These are phyloP conservation scores for Eucalyptus marginata DNA, from an alignment of 345 rosid genomes.

Conservation along the genomic window DNA sequence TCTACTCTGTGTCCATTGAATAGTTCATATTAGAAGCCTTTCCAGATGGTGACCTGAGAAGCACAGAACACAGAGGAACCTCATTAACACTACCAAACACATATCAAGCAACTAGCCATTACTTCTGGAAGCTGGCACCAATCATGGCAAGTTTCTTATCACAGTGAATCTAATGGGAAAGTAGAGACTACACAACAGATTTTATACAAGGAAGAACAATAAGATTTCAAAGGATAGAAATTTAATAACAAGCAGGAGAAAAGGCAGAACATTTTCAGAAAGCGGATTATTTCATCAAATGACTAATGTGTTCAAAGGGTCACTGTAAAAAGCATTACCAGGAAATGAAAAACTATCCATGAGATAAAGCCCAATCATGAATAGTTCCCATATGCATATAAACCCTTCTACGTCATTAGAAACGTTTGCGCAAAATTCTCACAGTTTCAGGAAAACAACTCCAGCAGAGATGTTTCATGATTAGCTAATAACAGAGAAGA, in stretches of 20 bases:
- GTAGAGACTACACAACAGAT: neutral
- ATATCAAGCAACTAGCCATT: neutral
- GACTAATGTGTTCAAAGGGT: neutral
- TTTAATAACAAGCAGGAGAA: neutral
- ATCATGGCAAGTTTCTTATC: neutral
- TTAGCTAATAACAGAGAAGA: neutral
- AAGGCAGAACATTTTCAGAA: neutral
- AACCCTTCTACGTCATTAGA: neutral
- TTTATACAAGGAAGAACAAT: neutral
- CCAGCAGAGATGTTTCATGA: neutral
- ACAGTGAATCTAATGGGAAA: neutral
- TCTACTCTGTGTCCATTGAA: neutral
- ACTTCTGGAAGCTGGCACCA: neutral
- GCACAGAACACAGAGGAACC: neutral
- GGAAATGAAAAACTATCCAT: neutral
- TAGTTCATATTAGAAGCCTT: neutral
- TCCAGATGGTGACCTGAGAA: neutral
- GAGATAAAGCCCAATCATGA: neutral
- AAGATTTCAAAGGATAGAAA: neutral
- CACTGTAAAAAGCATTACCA: neutral
- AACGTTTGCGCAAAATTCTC: neutral
- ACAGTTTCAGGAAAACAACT: neutral
- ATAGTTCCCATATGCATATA: neutral
- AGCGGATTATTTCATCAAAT: neutral
- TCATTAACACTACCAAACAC: neutral